A percentile compares a stretch with the other conserved stretches of the same genome.
phyloP scores from a whole-genome alignment of 202 grass and related monocot species.

The Panicum hallii region DNA sequence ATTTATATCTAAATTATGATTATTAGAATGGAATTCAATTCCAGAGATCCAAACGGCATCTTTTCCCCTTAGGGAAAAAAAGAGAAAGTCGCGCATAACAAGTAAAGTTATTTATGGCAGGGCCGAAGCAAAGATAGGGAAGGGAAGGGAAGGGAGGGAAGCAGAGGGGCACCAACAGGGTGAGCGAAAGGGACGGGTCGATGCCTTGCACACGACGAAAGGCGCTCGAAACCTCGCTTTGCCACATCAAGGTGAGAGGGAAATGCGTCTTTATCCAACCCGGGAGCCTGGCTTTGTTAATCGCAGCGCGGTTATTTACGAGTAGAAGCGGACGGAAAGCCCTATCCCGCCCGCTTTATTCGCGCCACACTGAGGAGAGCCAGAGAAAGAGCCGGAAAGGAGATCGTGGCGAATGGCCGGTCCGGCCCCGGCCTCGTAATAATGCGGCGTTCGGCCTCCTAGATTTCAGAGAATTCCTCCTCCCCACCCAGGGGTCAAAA shows the following conservation, averaged over 20 bases:
- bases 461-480: slow-evolving; percentile 17
- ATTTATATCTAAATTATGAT: too few species aligned
- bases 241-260: slow-evolving; percentile 42
- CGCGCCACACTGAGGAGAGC: slow-evolving; percentile 15
- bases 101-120: not conserved
- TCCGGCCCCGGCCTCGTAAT: not conserved
- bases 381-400: not conserved
- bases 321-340: not conserved
- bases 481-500: not conserved
- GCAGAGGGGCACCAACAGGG: not conserved
- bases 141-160: not conserved
- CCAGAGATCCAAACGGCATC: too few species aligned
- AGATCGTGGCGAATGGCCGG: not conserved
- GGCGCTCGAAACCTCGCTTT: slow-evolving; percentile 45
- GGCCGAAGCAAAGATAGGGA: not conserved
- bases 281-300: not conserved
- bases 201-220: slow-evolving; percentile 56
- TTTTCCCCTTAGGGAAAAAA: not conserved
- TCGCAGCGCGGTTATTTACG: not conserved
- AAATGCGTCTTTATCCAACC: slow-evolving; percentile 55
- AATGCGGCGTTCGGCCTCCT: not conserved
- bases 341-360: slow-evolving; percentile 13
- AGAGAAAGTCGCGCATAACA: not conserved
- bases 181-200: slow-evolving; percentile 13
- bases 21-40: too few species aligned